These are phyloP conservation scores for Diaporthe batatas DNA, from an alignment of 2,329 filamentous ascomycete species.

Conservation along the genomic window DNA sequence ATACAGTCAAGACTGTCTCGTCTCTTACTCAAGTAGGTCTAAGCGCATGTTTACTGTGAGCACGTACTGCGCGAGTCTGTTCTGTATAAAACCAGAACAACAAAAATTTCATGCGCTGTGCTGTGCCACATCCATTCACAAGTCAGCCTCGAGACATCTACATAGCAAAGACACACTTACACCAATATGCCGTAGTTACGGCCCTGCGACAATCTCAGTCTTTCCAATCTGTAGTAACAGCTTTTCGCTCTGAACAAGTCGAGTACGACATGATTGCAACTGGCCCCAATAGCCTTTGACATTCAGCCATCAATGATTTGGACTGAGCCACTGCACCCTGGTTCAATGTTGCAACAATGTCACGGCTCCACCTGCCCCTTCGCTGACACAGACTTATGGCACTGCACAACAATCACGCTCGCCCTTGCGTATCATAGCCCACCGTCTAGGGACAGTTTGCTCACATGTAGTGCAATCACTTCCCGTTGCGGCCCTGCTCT, in stretches of 20 bases:
- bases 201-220: not conserved
- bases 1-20: not conserved
- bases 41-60: too few relatives aligned
- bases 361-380: not conserved
- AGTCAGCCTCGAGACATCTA: not conserved
- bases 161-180: not conserved
- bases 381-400: not conserved
- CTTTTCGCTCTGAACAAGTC: not conserved
- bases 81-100: not conserved
- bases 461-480: not conserved
- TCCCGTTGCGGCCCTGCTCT: constrained; percentile 14
- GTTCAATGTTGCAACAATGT: not conserved
- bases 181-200: not conserved
- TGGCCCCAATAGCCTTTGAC: not conserved
- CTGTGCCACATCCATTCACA: too few relatives aligned
- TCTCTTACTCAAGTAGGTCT: not conserved
- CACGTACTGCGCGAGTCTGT: too few relatives aligned
- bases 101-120: too few relatives aligned
- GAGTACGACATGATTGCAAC: too few relatives aligned
- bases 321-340: not conserved
- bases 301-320: too few relatives aligned
- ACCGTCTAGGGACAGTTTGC: not conserved
- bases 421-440: not conserved
- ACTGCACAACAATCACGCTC: not conserved
- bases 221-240: too few relatives aligned